These are phyloP conservation scores for Basipetospora chlamydospora DNA, from an alignment of 2,329 filamentous ascomycete genomes.

Conservation along the genomic window DNA sequence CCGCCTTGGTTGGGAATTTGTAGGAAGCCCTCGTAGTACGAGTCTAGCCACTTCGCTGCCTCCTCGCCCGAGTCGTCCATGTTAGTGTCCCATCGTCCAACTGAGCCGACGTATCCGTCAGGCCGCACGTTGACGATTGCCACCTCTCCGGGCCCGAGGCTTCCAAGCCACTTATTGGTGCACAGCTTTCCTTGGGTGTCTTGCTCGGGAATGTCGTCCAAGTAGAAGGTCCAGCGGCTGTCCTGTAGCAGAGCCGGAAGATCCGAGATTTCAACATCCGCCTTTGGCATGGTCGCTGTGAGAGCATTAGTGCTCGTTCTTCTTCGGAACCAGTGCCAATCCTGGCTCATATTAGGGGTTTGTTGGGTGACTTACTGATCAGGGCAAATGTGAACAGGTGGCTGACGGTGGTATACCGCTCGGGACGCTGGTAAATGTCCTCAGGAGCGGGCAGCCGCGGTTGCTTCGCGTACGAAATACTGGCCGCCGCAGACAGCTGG, in stretches of 20 bases:
- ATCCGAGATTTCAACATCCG: conserved; percentile 49
- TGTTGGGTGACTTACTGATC: conserved; percentile 37
- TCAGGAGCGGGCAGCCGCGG: conserved; percentile 41
- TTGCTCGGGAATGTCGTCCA: conserved; percentile 47
- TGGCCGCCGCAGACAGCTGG: conserved; percentile 42
- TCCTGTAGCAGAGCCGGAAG: conserved; percentile 47
- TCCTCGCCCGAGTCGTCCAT: conserved; percentile 34
- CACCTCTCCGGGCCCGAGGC: conserved; percentile 39
- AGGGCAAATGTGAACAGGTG: conserved; percentile 55
- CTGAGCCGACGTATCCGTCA: conserved; percentile 59
- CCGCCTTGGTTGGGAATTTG: conserved; percentile 26
- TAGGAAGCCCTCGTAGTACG: conserved; percentile 40
- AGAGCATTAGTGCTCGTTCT: conserved; percentile 2
- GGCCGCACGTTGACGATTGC: conserved; percentile 55
- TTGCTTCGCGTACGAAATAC: conserved; percentile 45
- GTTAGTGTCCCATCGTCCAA: conserved; percentile 38
- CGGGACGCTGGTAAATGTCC: conserved; percentile 52
- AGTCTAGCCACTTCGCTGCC: conserved; percentile 39
- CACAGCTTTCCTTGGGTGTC: conserved; percentile 37
- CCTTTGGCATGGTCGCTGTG: conserved; percentile 44
- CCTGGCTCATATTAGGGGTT: too few relatives aligned
- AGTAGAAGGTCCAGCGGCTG: conserved; percentile 58
- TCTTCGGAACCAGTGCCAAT: too few relatives aligned
- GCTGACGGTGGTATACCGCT: conserved; percentile 54
- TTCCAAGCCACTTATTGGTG: conserved; percentile 56